Evolutionary conservation across 768 basidiomycete species (phyloP), one percentile per base, ranked within the genome.

Genomic region (Dioszegia hungarica): DNA sequence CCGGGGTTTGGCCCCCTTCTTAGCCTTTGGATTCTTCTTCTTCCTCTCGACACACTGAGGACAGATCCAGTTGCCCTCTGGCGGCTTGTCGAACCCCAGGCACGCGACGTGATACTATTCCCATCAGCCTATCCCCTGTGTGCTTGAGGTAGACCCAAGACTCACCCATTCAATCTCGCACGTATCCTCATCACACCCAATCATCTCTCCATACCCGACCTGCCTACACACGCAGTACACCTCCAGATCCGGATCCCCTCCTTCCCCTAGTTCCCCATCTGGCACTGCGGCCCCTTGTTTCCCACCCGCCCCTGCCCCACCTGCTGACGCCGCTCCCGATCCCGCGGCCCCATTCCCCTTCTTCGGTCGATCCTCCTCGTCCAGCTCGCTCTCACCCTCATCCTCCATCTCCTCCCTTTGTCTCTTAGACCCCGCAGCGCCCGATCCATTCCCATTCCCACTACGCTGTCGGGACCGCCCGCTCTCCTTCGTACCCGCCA

Each of bases 121-220:
- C 11, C 31, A 40, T 58, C 51, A 60, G 40, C 56, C 10, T 27
- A 20, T 17, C 1, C 10, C 34, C 36, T n/a, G n/a, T n/a, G 11
- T 9, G 15, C 27, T 37, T n/a, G 14, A 34, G 19, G 20, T 24
- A 37, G 45, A 59, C 37, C 29, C 17, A 8, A 2, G 31, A 74
- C 77, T 67, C 58, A 78, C 77, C 77, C 77, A 78, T 78, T 78
- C 76, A 44, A 73, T 66, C 45, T 67, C 67, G 54, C 77, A 78
- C 44, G 70, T 63, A 22, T 73, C 68, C 22, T 71, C 66, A 62
- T 78, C 77, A 59, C 77, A 78, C 19, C 70, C 77, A 39, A 78
- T 75, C 77, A 78, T 78, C 59, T 77, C 75, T 3, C 77, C 77
- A 56, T 68, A 78, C 54, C 71, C 68, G 33, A 70, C 62, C 24